Percentiles rank a stretch among this genome's conserved stretches.
These are phyloP conservation scores for Syzygium aromaticum DNA, from an alignment of 345 rosid genomes.

Conservation along the genomic window DNA sequence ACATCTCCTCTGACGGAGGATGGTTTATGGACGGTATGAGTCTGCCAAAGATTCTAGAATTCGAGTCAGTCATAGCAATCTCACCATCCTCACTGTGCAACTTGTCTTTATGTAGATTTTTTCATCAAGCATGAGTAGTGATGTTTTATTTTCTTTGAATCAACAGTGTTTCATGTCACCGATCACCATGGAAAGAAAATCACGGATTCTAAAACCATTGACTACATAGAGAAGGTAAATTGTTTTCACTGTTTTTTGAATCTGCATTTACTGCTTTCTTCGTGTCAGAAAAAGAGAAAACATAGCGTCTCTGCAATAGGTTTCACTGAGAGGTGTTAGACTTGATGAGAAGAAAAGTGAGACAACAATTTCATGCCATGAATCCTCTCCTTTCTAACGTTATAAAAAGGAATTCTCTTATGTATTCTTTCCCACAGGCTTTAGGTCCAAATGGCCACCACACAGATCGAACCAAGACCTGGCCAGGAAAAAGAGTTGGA, in stretches of 20 bases:
- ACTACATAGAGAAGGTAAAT: conserved; percentile 28
- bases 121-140: background rate
- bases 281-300: background rate
- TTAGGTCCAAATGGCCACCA: conserved; percentile 70
- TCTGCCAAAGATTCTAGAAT: background rate
- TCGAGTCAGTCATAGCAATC: background rate
- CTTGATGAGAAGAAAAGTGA: background rate
- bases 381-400: background rate
- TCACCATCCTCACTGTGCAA: background rate
- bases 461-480: conserved; percentile 32
- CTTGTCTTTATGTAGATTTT: background rate
- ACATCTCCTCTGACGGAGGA: conserved; percentile 94
- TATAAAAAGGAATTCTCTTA: background rate
- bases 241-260: background rate
- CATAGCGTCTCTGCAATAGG: background rate
- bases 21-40: conserved; percentile 95
- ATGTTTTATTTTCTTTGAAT: background rate
- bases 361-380: background rate
- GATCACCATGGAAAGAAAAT: conserved; percentile 60
- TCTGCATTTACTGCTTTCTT: background rate
- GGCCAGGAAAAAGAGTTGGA: conserved; percentile 67
- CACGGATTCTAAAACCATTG: conserved; percentile 43
- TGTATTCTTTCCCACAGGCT: conserved; percentile 30
- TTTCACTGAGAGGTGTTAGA: background rate
- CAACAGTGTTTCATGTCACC: conserved; percentile 44